Percentiles rank a stretch among this genome's conserved stretches.
Evolutionary conservation across 768 basidiomycete species (phyloP).

Genomic region (Antrodiella citrinella): DNA sequence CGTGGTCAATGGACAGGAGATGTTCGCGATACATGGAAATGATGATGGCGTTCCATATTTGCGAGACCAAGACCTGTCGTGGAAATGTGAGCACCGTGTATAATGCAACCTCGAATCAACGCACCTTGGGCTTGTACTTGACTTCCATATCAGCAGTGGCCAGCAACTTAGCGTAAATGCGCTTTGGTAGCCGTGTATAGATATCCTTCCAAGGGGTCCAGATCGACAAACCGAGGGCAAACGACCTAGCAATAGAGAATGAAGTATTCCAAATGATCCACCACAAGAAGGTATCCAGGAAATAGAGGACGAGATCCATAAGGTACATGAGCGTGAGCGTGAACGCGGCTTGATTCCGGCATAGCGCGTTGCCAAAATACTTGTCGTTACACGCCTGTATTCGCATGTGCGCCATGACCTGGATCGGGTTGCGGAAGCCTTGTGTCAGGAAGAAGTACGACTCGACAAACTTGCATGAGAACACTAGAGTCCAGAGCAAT

Average conservation of each 20-base stretch:
- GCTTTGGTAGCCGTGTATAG: slow-evolving; percentile 90
- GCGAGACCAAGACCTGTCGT: slow-evolving; percentile 84
- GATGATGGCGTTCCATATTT: slow-evolving; percentile 99
- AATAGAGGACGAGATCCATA: slow-evolving; percentile 96
- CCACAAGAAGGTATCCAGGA: slow-evolving; percentile 99
- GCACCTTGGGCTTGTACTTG: slow-evolving; percentile 98
- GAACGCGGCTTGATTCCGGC: slow-evolving; percentile 90
- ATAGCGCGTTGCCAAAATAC: slow-evolving; percentile 77
- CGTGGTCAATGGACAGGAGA: slow-evolving; percentile 96
- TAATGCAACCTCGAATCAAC: slow-evolving; percentile 11
- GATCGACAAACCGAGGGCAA: slow-evolving; percentile 87
- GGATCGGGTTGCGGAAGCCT: slow-evolving; percentile 89
- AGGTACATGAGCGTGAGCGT: slow-evolving; percentile 96
- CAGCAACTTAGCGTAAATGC: slow-evolving; percentile 92
- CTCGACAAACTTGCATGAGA: slow-evolving; percentile 93
- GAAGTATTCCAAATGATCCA: slow-evolving; percentile 99
- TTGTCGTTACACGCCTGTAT: slow-evolving; percentile 85
- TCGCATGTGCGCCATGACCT: slow-evolving; percentile 95
- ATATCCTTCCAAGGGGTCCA: slow-evolving; percentile 99
- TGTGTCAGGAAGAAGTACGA: slow-evolving; percentile 98
- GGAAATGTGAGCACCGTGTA: not conserved
- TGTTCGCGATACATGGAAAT: slow-evolving; percentile 99
- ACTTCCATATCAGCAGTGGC: slow-evolving; percentile 95
- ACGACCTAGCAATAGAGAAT: slow-evolving; percentile 81
- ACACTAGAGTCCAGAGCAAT: slow-evolving; percentile 84